A percentile compares a stretch with the other conserved stretches of the same genome.
phyloP scores from a whole-genome alignment of 2,329 filamentous ascomycete genomes.

The Rhynchosporium secalis region DNA sequence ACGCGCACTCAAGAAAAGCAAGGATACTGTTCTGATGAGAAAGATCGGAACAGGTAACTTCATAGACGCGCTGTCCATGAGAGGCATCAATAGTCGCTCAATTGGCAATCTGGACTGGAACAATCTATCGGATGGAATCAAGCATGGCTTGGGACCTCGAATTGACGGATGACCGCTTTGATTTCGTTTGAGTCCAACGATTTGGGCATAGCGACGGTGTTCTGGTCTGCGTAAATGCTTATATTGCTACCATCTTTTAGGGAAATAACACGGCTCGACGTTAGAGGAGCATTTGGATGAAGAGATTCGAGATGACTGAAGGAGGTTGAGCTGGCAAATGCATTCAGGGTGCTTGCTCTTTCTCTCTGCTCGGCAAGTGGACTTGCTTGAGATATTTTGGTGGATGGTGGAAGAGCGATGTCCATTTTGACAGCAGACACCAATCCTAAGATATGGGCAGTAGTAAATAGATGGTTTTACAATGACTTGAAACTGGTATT shows the following conservation, averaged over 20 bases:
- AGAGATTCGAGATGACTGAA: background rate
- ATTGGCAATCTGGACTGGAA: slow-evolving; percentile 38
- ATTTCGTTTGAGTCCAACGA: background rate
- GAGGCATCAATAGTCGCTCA: slow-evolving; percentile 37
- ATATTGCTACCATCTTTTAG: background rate
- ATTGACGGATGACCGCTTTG: slow-evolving; percentile 5
- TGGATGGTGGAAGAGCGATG: too few relatives aligned
- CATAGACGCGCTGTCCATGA: slow-evolving; percentile 48
- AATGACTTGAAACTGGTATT: too few relatives aligned
- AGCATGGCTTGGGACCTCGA: slow-evolving; percentile 38
- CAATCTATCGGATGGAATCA: slow-evolving; percentile 33
- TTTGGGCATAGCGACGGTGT: slow-evolving; percentile 18
- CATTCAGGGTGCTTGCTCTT: background rate
- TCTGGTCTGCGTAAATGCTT: background rate
- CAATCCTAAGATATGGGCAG: too few relatives aligned
- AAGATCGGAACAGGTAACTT: slow-evolving; percentile 67
- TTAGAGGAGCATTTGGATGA: background rate
- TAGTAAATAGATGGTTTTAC: too few relatives aligned
- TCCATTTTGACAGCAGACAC: too few relatives aligned
- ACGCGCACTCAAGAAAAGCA: slow-evolving; percentile 62
- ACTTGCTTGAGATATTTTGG: too few relatives aligned
- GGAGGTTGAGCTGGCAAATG: background rate
- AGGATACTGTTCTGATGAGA: slow-evolving; percentile 74
- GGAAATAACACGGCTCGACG: background rate
- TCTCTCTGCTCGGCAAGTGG: background rate